Evolutionary conservation across 805 yeast species (phyloP), one percentile per base, ranked within the genome.

Genomic region (Candida morakotiae): DNA sequence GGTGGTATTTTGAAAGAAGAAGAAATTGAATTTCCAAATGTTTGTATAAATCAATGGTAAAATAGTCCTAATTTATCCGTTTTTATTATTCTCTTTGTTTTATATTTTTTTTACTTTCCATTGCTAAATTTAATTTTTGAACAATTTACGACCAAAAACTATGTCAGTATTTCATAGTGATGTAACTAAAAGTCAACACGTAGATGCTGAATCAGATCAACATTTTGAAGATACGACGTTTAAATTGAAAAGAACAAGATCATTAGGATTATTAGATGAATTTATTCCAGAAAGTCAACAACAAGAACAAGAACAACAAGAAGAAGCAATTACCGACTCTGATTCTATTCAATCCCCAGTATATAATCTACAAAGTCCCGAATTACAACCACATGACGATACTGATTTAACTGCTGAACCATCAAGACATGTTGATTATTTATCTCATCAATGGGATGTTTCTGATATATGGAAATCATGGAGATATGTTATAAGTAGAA

Each of bases 381-480:
- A 39, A 18, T 39, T 69, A 28, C 49, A 66, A 18, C 82, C 84
- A n/a, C 93, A 83, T 49, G 97, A 89, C 60, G 97, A 89, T 60
- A 77, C 79, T 22, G 94, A 83, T 52, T 69, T 89, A 25, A 75
- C 75, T 36, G 76, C 78, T 47, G 93, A 84, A 52, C 96, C 98
- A 4, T 76, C 84, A 35, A 75, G 82, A 38, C 97, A 89, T 55
- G 98, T 93, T 7, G 99, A 93, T 64, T 93, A 93, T 60, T 70
- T 93, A 35, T 85, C 96, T 4, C 96, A 93, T 57, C 74, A 93
- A 57, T 93, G 99, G 99, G 87, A 87, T 49, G 98, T 89, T 46
- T 66, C 79, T 4, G 98, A 93, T 56, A 86, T 93, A 21, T 86
- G 95, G 9, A 86, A 86, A 45, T 87, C 96, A 21, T 93, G 99